Evolutionary conservation across 1,284 basidiomycete species (phyloP).

Genomic region (Trichosporon sp.): DNA sequence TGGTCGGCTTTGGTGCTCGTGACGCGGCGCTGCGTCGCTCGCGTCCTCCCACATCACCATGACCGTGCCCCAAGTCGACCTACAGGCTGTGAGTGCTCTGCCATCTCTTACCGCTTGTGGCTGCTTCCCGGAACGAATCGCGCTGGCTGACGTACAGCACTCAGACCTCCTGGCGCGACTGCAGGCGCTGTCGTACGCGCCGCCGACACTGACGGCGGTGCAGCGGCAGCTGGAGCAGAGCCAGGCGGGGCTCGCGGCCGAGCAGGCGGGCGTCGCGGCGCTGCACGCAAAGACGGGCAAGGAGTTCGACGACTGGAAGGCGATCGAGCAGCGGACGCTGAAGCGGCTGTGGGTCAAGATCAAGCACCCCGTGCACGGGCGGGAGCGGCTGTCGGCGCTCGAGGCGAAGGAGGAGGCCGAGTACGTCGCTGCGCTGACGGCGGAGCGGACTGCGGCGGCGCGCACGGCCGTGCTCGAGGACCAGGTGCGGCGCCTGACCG

Average conservation of each 20-base stretch:
- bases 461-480: slow-evolving; percentile 21
- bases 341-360: slow-evolving; percentile 26
- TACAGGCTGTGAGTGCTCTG: background rate
- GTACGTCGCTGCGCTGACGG: slow-evolving; percentile 24
- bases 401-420: slow-evolving; percentile 28
- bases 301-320: slow-evolving; percentile 25
- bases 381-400: slow-evolving; percentile 12
- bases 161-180: slow-evolving; percentile 21
- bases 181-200: slow-evolving; percentile 24
- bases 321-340: slow-evolving; percentile 22
- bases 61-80: background rate
- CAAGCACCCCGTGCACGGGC: slow-evolving; percentile 16
- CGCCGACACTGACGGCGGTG: slow-evolving; percentile 20
- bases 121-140: background rate
- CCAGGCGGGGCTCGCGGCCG: slow-evolving; percentile 13
- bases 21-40: background rate
- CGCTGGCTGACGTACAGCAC: slow-evolving; percentile 17
- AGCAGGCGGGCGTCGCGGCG: slow-evolving; percentile 13
- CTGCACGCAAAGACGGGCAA: slow-evolving; percentile 18
- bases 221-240: slow-evolving; percentile 14
- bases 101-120: background rate
- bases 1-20: background rate
- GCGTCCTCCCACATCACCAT: background rate
- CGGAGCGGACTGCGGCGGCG: slow-evolving; percentile 19
- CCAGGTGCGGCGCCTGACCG: slow-evolving; percentile 13